Conservation (phyloP, 176 grass and related monocot species). For the Avena atlantica region DNA sequence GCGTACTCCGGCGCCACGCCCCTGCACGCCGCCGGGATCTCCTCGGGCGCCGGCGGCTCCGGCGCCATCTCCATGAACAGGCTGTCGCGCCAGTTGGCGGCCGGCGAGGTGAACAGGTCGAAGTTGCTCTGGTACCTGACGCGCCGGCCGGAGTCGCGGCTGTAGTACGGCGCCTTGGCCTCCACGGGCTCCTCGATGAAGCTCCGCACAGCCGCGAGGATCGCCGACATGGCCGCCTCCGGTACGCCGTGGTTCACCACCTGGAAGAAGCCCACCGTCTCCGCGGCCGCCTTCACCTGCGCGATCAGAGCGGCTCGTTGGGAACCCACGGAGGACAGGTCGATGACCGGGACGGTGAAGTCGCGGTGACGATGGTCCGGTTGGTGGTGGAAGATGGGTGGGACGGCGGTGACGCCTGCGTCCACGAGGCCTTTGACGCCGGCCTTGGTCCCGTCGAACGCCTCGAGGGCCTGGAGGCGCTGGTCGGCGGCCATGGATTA, state of each 20-base stretch:
- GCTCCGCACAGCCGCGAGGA: neutral
- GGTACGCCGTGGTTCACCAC: slow-evolving; percentile 15
- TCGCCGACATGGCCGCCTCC: neutral
- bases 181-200: slow-evolving; percentile 24
- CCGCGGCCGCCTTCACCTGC: slow-evolving; percentile 28
- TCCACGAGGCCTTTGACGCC: slow-evolving; percentile 2
- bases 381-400: slow-evolving; percentile 8
- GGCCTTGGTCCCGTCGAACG: slow-evolving; percentile 3
- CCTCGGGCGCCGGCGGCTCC: neutral
- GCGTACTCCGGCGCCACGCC: neutral
- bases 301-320: neutral
- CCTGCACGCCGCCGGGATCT: slow-evolving; percentile 13
- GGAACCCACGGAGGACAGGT: neutral
- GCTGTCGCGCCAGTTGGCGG: slow-evolving; percentile 19
- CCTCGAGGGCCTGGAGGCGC: neutral
- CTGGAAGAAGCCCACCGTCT: slow-evolving; percentile 7
- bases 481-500: slow-evolving; percentile 1
- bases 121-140: slow-evolving; percentile 12
- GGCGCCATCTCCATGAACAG: slow-evolving; percentile 7
- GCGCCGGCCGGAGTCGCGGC: neutral
- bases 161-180: slow-evolving; percentile 10
- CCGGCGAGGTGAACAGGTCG: slow-evolving; percentile 15
- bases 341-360: slow-evolving; percentile 25
- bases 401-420: neutral
- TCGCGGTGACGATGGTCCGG: neutral